Evolutionary conservation across 331 rosid species (phyloP), one percentile per base, ranked within the genome.

Genomic region (Pyracantha coccinea): DNA sequence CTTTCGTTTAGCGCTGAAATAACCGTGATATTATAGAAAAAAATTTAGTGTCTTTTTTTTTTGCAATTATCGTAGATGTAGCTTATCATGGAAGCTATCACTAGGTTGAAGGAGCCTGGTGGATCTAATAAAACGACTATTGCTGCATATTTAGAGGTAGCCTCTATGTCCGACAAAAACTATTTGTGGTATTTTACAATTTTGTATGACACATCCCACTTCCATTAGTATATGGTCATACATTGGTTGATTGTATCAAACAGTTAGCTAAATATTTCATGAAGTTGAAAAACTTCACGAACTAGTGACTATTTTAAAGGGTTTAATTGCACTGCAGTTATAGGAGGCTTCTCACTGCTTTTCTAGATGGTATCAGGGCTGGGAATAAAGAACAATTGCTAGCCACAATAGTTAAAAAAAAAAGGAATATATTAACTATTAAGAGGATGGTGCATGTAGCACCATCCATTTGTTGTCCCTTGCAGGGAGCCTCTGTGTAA

Each of bases 101-200:
- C 85, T 76, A 81, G 73, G 81, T 80, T 95, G 85, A 89, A 38
- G 84, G 99, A 95, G 85, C 84, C 81, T 31, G 88, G 91, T 35
- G 97, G 99, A 66, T 92, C 99, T 75, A 92, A 90, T 77, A 95
- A 90, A 88, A 92, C 97, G 58, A 61, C 87, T 60, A 95, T 95
- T 80, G 89, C 92, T 24, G 76, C 93, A 25, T 95, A 90, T 79
- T 92, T 95, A 17, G 97, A 89, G 99, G 99, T 95, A 80, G 17
- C 45, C 74, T 52, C 69, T 68, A 35, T 59, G 16, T 16, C 59
- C 10, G 44, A 25, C 12, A 35, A 33, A 57, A 12, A 62, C 21
- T 3, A 12, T 35, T 57, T 71, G 21, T 63, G 25, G 67, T 25
- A 8, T 1, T 52, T 72, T 71, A 16, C 28, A 14, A 29, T 73